Conservation (phyloP, 352 stramenopile species). For the Globisporangium ultimum region DNA sequence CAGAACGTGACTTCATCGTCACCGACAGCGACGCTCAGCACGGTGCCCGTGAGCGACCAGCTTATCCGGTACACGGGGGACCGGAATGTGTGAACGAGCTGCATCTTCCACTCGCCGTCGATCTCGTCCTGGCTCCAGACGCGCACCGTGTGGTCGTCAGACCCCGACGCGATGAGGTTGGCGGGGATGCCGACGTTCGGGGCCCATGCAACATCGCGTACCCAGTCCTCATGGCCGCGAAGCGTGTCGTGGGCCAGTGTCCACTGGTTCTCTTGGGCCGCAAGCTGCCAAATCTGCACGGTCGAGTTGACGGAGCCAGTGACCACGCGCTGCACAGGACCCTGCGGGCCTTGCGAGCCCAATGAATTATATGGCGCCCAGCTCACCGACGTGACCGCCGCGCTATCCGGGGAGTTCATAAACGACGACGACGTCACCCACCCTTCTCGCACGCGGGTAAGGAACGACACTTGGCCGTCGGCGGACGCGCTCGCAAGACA, state of each 20-base stretch:
- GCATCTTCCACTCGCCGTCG: constrained; percentile 52
- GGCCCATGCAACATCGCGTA: constrained; percentile 80
- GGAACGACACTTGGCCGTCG: constrained; percentile 80
- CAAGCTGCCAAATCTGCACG: constrained; percentile 63
- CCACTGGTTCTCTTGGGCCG: constrained; percentile 34
- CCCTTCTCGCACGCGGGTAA: constrained; percentile 78
- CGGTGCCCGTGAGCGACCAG: constrained; percentile 56
- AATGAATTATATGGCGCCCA: constrained; percentile 88
- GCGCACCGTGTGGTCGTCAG: constrained; percentile 81
- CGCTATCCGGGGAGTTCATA: constrained; percentile 67
- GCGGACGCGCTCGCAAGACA: constrained; percentile 75
- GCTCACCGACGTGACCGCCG: constrained; percentile 73
- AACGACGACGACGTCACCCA: constrained; percentile 81
- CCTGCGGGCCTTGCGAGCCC: constrained; percentile 61
- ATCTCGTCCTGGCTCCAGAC: constrained; percentile 76
- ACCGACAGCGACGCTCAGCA: constrained; percentile 18
- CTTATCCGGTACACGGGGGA: constrained; percentile 78
- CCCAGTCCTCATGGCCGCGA: constrained; percentile 77
- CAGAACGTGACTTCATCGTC: constrained; percentile 57
- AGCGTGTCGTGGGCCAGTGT: constrained; percentile 33
- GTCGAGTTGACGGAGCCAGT: constrained; percentile 65
- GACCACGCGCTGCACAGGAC: constrained; percentile 69
- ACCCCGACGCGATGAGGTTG: constrained; percentile 75
- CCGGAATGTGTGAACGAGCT: constrained; percentile 67
- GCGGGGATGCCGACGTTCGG: constrained; percentile 81